Conservation (phyloP, 352 stramenopile genomes). For the Pythium dissimile region DNA sequence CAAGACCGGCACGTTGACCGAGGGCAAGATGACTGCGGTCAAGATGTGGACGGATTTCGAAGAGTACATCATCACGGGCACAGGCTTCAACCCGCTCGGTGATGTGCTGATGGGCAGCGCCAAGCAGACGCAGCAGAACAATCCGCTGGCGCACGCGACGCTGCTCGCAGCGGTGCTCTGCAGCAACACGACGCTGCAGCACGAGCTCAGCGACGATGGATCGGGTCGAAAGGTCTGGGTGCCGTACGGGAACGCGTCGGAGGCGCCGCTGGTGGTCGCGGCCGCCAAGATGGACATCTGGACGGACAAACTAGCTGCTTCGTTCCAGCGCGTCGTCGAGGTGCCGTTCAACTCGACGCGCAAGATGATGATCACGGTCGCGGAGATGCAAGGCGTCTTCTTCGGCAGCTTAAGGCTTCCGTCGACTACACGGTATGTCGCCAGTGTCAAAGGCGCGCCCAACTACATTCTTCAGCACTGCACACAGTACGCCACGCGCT, state of each 20-base stretch:
- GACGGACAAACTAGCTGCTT: slow-evolving; percentile 17
- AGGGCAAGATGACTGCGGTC: slow-evolving; percentile 54
- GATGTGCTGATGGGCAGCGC: slow-evolving; percentile 23
- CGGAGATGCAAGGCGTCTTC: slow-evolving; percentile 3
- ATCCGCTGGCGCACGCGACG: slow-evolving; percentile 27
- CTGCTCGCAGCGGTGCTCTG: slow-evolving; percentile 36
- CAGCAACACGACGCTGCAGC: slow-evolving; percentile 41
- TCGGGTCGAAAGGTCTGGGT: slow-evolving; percentile 18
- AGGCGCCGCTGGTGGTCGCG: slow-evolving; percentile 39
- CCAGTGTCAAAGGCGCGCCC: slow-evolving; percentile 24
- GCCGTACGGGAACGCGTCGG: slow-evolving; percentile 35
- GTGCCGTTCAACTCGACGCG: slow-evolving; percentile 90
- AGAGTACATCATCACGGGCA: slow-evolving; percentile 35
- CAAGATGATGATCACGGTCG: slow-evolving; percentile 85
- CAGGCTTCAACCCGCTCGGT: slow-evolving; percentile 29
- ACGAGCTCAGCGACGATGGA: slow-evolving; percentile 17
- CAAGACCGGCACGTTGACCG: slow-evolving; percentile 91
- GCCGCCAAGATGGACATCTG: slow-evolving; percentile 40
- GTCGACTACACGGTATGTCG: slow-evolving; percentile 1
- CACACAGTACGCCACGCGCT: slow-evolving; percentile 7
- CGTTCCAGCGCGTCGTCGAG: slow-evolving; percentile 65
- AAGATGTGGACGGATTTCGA: slow-evolving; percentile 38
- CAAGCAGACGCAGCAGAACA: slow-evolving; percentile 24
- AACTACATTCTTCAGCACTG: slow-evolving; percentile 29
- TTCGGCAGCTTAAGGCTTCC: slow-evolving; percentile 15